Base-by-base conservation (phyloP, 148 eudicot genomes). In the Arbutus unedo region DNA sequence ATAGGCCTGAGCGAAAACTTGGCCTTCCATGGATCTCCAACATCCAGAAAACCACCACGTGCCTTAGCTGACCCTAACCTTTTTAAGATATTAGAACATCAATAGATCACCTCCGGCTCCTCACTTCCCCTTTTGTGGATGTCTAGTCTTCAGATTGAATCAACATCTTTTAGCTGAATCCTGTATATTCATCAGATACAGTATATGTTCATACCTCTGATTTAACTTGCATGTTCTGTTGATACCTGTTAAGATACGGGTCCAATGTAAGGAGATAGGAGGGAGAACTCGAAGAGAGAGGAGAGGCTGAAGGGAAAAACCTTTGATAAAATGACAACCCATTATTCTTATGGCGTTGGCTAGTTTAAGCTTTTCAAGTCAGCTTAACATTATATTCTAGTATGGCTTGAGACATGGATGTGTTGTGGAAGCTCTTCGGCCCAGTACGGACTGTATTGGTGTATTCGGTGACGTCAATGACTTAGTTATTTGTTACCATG, bases 401-500 rank as follows among this genome's bases (percentile, higher is more conserved):
- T 18, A 5, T 78, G 3, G 71, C 21, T 54, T 53, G 19, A 76
- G 44, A 66, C 21, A 67, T 67, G 72, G 6, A 31, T 13, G 16
- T 3, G 18, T 14, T 41, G 38, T 38, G 74, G 19, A 45, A 41
- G 45, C n/a, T 41, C 3, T 68, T 68, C 48, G 8, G n/a, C 3
- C 60, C 74, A 41, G n/a, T 47, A 74, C 54, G 48, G 9, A 74
- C 77, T n/a, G 41, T 74, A 23, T 74, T 74, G 55, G 23, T 74
- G 77, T 74, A 48, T 48, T 74, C 48, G 44, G 25, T 47, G 51
- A 21, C 18, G n/a, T 56, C 51, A 18, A 57, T 2, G 54, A 59
- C 43, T 78, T n/a, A 19, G 50, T 79, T 62, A 62, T 59, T 79
- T 60, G 54, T 45, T 54, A 5, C 41, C 59, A 55, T 16, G 41